A percentile compares a stretch with the other conserved stretches of the same genome.
Evolutionary conservation across 2,329 filamentous ascomycete genomes (phyloP).

Genomic region (Blastomyces emzantsi): DNA sequence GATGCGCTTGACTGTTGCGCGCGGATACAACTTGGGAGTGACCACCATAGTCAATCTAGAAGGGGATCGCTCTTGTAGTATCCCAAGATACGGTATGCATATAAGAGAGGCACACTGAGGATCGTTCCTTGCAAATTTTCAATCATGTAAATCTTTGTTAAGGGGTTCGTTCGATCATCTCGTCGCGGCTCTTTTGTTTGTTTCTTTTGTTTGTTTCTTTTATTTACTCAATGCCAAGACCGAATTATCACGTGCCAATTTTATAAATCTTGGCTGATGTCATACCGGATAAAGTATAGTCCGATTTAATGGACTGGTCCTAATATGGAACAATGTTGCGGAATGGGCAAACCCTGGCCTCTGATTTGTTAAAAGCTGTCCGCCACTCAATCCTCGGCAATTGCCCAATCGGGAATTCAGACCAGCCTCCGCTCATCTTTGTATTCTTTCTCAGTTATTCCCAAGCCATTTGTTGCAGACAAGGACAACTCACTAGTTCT

Average conservation of each 20-base stretch:
- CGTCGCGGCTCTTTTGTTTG: too few species aligned
- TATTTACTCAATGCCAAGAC: background rate
- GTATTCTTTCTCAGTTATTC: too few species aligned
- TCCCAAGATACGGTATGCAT: background rate
- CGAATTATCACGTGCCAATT: background rate
- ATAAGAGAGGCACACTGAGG: background rate
- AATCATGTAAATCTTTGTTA: background rate
- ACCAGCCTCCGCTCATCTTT: background rate
- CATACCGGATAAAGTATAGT: background rate
- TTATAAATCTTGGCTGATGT: background rate
- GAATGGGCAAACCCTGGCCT: background rate
- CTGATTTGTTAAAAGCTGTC: background rate
- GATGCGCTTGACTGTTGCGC: constrained; percentile 77
- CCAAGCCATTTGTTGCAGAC: too few species aligned
- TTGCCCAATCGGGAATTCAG: background rate
- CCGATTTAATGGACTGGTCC: background rate
- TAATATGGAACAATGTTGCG: background rate
- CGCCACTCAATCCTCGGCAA: background rate
- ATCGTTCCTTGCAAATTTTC: background rate
- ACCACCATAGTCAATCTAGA: constrained; percentile 43
- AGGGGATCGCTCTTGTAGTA: background rate
- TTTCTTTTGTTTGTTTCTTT: background rate
- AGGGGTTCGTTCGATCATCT: background rate
- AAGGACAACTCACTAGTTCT: background rate
- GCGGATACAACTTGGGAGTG: constrained; percentile 69